Percentiles rank a stretch among this genome's conserved stretches.
These are phyloP conservation scores for Atalantia buxifolia DNA, from an alignment of 345 rosid genomes.

Conservation along the genomic window DNA sequence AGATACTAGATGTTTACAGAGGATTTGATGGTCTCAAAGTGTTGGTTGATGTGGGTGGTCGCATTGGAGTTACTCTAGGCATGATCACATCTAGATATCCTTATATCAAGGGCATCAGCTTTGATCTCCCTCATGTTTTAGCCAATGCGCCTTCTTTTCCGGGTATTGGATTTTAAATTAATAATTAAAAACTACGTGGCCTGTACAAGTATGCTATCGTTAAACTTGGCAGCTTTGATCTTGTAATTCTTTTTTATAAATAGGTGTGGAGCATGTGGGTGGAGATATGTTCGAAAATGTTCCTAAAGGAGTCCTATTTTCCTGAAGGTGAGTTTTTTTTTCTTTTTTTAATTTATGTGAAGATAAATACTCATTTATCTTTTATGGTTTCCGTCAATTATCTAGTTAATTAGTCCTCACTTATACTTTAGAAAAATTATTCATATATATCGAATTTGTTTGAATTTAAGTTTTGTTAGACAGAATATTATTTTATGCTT, in stretches of 20 bases:
- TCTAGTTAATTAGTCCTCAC: too few species aligned
- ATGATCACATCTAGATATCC: not conserved
- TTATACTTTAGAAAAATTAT: too few species aligned
- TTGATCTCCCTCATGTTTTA: constrained; percentile 37
- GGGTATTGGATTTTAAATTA: constrained; percentile 12
- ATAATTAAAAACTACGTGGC: too few species aligned
- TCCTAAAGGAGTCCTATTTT: constrained; percentile 43
- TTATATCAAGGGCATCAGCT: constrained; percentile 17
- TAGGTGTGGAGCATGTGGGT: constrained; percentile 74
- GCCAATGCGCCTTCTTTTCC: constrained; percentile 27
- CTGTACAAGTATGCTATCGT: too few species aligned
- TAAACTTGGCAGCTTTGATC: too few species aligned
- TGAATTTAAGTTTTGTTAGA: too few species aligned
- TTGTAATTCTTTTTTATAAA: not conserved
- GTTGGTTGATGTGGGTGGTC: not conserved
- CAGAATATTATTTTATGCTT: too few species aligned
- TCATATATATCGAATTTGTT: too few species aligned
- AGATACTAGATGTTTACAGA: not conserved
- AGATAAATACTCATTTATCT: too few species aligned
- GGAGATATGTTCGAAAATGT: constrained; percentile 77
- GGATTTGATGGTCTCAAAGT: not conserved
- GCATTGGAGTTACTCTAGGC: not conserved
- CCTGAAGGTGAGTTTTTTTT: constrained; percentile 53
- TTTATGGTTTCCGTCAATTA: too few species aligned
- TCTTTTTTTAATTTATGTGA: not conserved